Evolutionary conservation across 2,329 filamentous ascomycete genomes (phyloP), one percentile per base, ranked within the genome.

Genomic region (Penicillium sp.): DNA sequence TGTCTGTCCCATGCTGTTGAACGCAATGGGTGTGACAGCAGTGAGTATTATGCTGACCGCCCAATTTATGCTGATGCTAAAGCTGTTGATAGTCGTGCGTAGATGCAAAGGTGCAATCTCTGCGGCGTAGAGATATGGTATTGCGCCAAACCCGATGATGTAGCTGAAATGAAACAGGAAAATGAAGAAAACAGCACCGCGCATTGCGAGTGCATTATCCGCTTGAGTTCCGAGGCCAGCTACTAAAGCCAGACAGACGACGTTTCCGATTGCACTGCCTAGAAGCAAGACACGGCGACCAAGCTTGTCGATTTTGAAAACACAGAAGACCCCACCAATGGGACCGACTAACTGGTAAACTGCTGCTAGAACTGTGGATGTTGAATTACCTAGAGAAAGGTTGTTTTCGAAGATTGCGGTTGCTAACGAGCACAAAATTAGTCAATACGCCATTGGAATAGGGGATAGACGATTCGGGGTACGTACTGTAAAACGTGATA

Each of bases 101-200:
- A 67, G 52, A 29, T 65, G 59, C 27, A 66, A 56, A 3, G 65
- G 65, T 8, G 64, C 55, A 39, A 67, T 54, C 31, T 67, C 65
- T 2, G 65, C 53, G 9, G 60, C 61, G 36, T 66, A 67, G 7
- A 67, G 53, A 35, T 66, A 67, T n/a, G 65, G 65, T 17, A 67
- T 66, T 1, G 62, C 62, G 9, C 65, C 64, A 29, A 62, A 66
- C 0, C 65, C 65, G 13, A 66, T 59, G 45, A 65, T 65, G 36
- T 66, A 67, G 39, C 54, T 61, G 58, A 67, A 65, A 48, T 67
- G 65, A 15, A 65, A 67, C 6, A 67, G 48, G 27, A 67, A 67
- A 10, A 67, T 57, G 38, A 67, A 67, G 27, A 67, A 60, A 1
- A 67, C 61, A 17, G 65, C 64, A 10, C 57, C 59, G 27, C 64